Base-by-base conservation (phyloP, 176 grass and related monocot species). In the Ampelocalamus luodianensis region DNA sequence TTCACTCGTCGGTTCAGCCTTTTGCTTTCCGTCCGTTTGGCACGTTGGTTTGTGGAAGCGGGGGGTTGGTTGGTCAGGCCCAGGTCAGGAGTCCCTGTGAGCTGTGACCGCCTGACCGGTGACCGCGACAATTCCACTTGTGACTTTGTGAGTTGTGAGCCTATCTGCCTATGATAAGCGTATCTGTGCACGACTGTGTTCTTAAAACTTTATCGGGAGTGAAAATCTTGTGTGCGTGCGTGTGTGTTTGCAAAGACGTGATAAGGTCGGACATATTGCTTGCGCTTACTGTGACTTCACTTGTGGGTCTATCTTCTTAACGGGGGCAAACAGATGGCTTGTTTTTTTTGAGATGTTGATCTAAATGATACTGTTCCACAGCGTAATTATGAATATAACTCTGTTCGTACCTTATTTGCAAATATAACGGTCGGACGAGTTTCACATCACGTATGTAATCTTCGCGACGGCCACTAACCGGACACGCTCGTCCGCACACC, bases 1-100 rank as follows among this genome's bases (percentile, higher is more conserved):
- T 44, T 69, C 44, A 11, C 67, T 27, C 6, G 12, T 27, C 16
- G 23, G 80, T 1, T 71, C n/a, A 3, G 22, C 48, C 38, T 34
- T n/a, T 74, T 23, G 72, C 56, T 80, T 66, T 80, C 58, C 50
- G 22, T 11, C 8, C 18, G 27, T 65, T 17, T 39, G 71, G 79
- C 80, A 71, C 86, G 63, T 40, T 73, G 87, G 67, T 46, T 72
- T 15, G n/a, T 15, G 40, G 38, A 71, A 54, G 54, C 17, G 34
- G 29, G 72, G 10, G 62, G 40, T 39, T 62, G 58, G 22, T 27
- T 5, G 58, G 75, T 45, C 42, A n/a, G 42, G 5, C 11, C 68
- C n/a, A n/a, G n/a, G n/a, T 60, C 63, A 18, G 74, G n/a, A 0
- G 63, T 14, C 44, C 16, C 15, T 22, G 34, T 11, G 29, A 29